Evolutionary conservation across 306 rosid species (phyloP).

Genomic region (Casuarina cunninghamiana): DNA sequence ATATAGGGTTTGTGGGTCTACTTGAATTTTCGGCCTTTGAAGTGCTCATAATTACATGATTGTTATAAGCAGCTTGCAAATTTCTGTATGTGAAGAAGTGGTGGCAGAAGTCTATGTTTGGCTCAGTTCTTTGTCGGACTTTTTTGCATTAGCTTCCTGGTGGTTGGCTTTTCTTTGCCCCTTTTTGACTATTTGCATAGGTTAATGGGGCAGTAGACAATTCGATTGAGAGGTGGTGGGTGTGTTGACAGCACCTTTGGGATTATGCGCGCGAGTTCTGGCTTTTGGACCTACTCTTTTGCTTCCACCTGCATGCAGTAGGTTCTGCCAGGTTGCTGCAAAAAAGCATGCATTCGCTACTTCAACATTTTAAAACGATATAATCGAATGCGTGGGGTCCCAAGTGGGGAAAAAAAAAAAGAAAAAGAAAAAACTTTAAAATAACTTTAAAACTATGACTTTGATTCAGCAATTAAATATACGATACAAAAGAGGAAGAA

Average conservation of each 20-base stretch:
- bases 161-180: conserved; percentile 11
- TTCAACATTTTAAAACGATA: neutral
- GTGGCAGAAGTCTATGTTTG: conserved; percentile 4
- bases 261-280: neutral
- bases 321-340: conserved; percentile 23
- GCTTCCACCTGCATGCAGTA: conserved; percentile 21
- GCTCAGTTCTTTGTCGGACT: neutral
- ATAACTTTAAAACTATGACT: too few species aligned
- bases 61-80: conserved; percentile 23
- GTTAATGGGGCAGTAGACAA: conserved; percentile 3
- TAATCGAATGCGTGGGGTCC: neutral
- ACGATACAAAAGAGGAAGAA: too few species aligned
- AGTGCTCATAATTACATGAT: neutral
- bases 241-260: neutral
- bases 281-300: conserved; percentile 7
- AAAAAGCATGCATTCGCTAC: conserved; percentile 9
- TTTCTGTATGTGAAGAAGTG: conserved; percentile 16
- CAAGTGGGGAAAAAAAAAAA: too few species aligned
- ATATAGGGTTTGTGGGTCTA: conserved; percentile 19
- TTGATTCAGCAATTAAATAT: too few species aligned
- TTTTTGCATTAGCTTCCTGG: conserved; percentile 7
- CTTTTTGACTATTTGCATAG: conserved; percentile 22
- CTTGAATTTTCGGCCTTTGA: conserved; percentile 10
- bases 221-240: neutral
- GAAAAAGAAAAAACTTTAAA: too few species aligned